These are phyloP conservation scores for Hibiscus syriacus DNA, from an alignment of 345 rosid genomes.

Conservation along the genomic window DNA sequence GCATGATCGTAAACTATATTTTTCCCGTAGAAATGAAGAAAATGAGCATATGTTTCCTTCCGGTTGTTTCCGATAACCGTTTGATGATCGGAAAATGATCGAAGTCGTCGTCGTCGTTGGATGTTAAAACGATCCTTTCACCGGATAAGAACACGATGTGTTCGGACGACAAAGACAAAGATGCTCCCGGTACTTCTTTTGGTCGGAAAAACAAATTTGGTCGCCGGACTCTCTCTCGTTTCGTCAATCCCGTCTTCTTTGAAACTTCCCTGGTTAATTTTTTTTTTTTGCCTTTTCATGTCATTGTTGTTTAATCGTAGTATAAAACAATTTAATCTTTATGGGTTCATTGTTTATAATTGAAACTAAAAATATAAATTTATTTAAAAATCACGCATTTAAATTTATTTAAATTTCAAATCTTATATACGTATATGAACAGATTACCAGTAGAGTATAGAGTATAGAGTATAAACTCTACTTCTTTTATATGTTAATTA, in stretches of 20 bases:
- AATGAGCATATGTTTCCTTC: neutral
- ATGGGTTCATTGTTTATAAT: neutral
- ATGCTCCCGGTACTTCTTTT: neutral
- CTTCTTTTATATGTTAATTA: too few species aligned
- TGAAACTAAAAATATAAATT: neutral
- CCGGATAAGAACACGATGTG: neutral
- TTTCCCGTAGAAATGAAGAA: neutral
- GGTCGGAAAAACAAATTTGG: neutral
- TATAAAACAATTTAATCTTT: neutral
- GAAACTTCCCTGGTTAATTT: conserved; percentile 42
- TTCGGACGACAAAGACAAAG: neutral
- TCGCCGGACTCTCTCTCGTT: conserved; percentile 15
- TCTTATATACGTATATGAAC: too few species aligned
- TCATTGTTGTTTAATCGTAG: neutral
- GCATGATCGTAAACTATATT: neutral
- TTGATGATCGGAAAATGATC: neutral
- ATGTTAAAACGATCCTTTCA: neutral
- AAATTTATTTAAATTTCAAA: neutral
- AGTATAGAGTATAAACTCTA: too few species aligned
- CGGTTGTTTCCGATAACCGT: neutral
- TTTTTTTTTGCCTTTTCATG: neutral
- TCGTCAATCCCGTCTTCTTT: conserved; percentile 28
- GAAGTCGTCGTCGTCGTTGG: neutral
- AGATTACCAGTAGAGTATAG: too few species aligned
- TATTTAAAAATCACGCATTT: neutral